phyloP scores from a whole-genome alignment of 768 basidiomycete genomes.

The Amyloporia xantha region DNA sequence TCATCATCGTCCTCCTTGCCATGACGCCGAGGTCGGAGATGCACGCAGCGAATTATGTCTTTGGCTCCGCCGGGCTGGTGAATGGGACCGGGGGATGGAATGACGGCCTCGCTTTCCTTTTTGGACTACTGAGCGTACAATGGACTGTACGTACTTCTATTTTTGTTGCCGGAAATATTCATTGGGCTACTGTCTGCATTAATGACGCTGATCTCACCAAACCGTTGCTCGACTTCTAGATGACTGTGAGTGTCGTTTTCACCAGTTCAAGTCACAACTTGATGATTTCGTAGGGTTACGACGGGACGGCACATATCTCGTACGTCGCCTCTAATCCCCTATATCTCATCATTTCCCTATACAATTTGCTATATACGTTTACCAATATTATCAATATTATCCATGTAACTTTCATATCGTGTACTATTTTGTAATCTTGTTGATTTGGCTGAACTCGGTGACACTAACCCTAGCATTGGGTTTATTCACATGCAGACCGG shows the following conservation, averaged over 20 bases:
- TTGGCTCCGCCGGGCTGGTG: slow-evolving; percentile 62
- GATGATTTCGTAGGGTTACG: slow-evolving; percentile 50
- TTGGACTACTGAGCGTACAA: slow-evolving; percentile 81
- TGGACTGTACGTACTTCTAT: slow-evolving; percentile 55
- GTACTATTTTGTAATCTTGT: background rate
- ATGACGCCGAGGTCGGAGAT: slow-evolving; percentile 67
- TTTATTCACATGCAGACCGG: too few species aligned
- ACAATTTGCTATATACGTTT: too few species aligned
- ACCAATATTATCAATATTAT: too few species aligned
- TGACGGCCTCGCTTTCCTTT: slow-evolving; percentile 73
- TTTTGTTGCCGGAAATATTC: background rate
- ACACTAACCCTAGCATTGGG: background rate
- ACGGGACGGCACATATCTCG: slow-evolving; percentile 79
- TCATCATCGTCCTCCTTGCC: slow-evolving; percentile 78
- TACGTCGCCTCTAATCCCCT: slow-evolving; percentile 29
- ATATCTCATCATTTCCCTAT: too few species aligned
- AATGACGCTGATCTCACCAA: background rate
- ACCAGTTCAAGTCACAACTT: background rate
- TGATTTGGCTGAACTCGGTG: background rate
- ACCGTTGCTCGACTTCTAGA: slow-evolving; percentile 34
- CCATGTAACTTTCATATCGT: too few species aligned
- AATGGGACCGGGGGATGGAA: slow-evolving; percentile 81
- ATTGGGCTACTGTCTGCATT: background rate
- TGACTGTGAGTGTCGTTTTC: slow-evolving; percentile 39
- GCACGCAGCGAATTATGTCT: slow-evolving; percentile 76